These are phyloP conservation scores for Cenococcum geophilum DNA, from an alignment of 495 filamentous ascomycete species.

Conservation along the genomic window DNA sequence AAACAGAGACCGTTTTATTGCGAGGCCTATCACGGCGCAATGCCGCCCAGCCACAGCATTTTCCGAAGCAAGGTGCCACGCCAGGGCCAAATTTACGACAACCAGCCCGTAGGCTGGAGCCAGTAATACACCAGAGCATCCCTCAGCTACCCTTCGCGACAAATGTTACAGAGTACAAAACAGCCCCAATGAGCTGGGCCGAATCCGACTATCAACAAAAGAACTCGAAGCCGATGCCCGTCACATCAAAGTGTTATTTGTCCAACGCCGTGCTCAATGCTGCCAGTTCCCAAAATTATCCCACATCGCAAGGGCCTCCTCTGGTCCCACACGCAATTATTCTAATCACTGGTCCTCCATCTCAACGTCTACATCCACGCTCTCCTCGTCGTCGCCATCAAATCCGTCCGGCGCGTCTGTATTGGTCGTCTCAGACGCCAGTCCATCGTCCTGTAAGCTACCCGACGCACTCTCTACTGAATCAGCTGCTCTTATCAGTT, in stretches of 20 bases:
- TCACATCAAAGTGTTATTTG: not conserved
- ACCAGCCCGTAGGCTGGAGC: too few species aligned
- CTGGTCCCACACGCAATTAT: too few species aligned
- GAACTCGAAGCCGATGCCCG: too few species aligned
- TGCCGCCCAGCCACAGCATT: not conserved
- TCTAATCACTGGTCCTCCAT: conserved; percentile 17
- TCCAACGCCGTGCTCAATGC: not conserved
- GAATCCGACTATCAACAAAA: too few species aligned
- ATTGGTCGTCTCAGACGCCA: not conserved
- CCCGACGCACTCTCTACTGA: conserved; percentile 14
- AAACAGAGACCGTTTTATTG: not conserved
- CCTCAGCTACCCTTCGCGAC: too few species aligned
- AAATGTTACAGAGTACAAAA: too few species aligned
- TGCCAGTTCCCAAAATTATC: not conserved
- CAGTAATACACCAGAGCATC: too few species aligned
- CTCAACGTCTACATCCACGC: conserved; percentile 20
- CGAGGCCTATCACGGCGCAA: not conserved
- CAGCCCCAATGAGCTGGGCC: too few species aligned
- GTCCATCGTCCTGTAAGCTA: not conserved
- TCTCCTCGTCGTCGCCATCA: conserved; percentile 14
- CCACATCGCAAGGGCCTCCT: not conserved
- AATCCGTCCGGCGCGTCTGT: conserved; percentile 8
- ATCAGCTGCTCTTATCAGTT: conserved; percentile 14
- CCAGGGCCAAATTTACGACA: not conserved
- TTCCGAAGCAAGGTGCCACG: too few species aligned